Conservation (phyloP, 2,329 filamentous ascomycete species). For the Cladorrhinum sp. region DNA sequence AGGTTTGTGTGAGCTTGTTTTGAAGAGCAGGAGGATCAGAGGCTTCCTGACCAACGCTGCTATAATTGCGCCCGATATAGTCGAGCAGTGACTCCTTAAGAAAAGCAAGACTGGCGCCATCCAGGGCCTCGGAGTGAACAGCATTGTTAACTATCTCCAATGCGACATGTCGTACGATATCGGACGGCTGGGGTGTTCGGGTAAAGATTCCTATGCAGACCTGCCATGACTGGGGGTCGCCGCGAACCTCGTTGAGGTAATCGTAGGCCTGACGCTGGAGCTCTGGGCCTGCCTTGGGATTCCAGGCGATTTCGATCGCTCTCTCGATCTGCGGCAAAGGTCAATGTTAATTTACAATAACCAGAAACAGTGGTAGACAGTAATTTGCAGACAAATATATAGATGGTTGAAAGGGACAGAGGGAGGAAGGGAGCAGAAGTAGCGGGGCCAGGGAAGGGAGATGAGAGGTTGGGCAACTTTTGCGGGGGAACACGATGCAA, state of each 20-base stretch:
- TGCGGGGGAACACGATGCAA: conserved; percentile 14
- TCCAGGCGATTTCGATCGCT: conserved; percentile 91
- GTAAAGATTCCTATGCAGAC: conserved; percentile 84
- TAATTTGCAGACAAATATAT: no score
- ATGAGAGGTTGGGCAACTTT: conserved; percentile 14
- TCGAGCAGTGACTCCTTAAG: conserved; percentile 79
- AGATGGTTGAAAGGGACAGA: not conserved
- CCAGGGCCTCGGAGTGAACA: conserved; percentile 74
- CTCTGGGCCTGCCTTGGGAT: conserved; percentile 70
- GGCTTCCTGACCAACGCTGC: conserved; percentile 51
- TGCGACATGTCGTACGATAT: conserved; percentile 83
- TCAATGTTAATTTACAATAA: not conserved
- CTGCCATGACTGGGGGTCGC: conserved; percentile 85
- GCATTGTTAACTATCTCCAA: conserved; percentile 93
- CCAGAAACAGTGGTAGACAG: not conserved
- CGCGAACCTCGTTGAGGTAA: conserved; percentile 73
- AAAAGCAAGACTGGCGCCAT: conserved; percentile 66
- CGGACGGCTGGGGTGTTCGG: conserved; percentile 69
- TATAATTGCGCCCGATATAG: conserved; percentile 77
- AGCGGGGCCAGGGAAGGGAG: conserved; percentile 2
- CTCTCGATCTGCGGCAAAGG: conserved; percentile 68
- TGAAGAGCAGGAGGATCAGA: conserved; percentile 76
- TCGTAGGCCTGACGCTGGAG: conserved; percentile 81
- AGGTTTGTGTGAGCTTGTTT: conserved; percentile 94
- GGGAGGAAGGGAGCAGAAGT: not conserved